These are phyloP conservation scores for Dichotomocladium elegans DNA, from an alignment of 371 early-diverging fungal species.

Conservation along the genomic window DNA sequence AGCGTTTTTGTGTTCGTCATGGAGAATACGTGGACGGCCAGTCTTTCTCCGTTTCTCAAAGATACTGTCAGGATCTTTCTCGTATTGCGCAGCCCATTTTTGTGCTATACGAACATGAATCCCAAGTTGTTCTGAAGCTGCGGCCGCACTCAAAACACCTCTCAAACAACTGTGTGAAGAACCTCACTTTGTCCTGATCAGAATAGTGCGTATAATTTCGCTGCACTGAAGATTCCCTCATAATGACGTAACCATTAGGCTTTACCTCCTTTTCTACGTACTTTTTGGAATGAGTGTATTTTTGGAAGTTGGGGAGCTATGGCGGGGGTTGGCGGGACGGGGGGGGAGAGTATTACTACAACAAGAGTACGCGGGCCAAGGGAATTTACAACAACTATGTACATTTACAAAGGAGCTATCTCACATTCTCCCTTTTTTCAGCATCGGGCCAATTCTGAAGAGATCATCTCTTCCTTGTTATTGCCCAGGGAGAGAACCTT, in stretches of 20 bases:
- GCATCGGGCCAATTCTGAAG: not conserved
- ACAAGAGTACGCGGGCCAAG: too few species aligned
- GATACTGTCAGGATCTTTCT: too few species aligned
- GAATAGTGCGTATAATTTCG: conserved; percentile 10
- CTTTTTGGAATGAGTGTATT: too few species aligned
- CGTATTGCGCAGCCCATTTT: conserved; percentile 13
- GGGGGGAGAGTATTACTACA: too few species aligned
- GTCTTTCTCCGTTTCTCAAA: conserved; percentile 6
- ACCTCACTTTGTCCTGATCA: conserved; percentile 10
- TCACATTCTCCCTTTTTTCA: too few species aligned
- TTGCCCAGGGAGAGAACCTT: not conserved
- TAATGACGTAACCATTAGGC: conserved; percentile 7
- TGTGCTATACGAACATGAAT: conserved; percentile 12
- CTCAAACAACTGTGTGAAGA: conserved; percentile 7
- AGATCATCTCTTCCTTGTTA: not conserved
- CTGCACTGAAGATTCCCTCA: conserved; percentile 4
- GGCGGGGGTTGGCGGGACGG: too few species aligned
- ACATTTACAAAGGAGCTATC: too few species aligned
- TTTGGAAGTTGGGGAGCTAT: too few species aligned
- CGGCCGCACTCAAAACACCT: conserved; percentile 8
- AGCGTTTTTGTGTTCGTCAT: too few species aligned
- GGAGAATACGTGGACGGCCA: conserved; percentile 3
- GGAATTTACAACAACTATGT: too few species aligned
- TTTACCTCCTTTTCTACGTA: conserved; percentile 4
- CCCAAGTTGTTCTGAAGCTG: conserved; percentile 10